Evolutionary conservation across 345 rosid genomes (phyloP).

Genomic region (Schrenkiella parvula): DNA sequence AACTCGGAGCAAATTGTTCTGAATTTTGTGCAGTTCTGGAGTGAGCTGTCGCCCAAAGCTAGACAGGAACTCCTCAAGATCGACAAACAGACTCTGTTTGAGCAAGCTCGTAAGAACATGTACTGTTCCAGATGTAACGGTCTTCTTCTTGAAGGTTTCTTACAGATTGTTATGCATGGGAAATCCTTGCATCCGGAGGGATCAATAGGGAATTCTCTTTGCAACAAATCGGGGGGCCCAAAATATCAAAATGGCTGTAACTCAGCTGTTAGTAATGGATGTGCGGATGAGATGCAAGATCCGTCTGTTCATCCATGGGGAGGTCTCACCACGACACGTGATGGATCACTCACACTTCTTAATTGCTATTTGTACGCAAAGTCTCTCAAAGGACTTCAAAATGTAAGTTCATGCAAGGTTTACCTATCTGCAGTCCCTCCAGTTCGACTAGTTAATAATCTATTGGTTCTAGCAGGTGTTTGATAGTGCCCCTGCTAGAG

Average conservation of each 20-base stretch:
- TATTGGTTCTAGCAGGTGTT: constrained; percentile 64
- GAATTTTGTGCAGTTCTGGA: constrained; percentile 66
- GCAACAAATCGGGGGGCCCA: constrained; percentile 35
- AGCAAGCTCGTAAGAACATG: constrained; percentile 96
- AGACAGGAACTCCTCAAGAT: constrained; percentile 74
- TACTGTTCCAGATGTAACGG: constrained; percentile 94
- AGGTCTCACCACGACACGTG: constrained; percentile 84
- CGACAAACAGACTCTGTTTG: constrained; percentile 84
- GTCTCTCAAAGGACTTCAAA: constrained; percentile 75
- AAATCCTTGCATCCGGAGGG: constrained; percentile 77
- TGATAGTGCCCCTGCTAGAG: constrained; percentile 91
- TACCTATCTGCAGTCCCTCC: not conserved
- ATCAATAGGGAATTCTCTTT: constrained; percentile 37
- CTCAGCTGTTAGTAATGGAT: constrained; percentile 38
- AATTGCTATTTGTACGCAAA: constrained; percentile 79
- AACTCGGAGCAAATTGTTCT: not conserved
- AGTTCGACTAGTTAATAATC: constrained; percentile 37
- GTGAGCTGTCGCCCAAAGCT: constrained; percentile 55
- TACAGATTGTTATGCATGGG: constrained; percentile 86
- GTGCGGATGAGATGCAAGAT: constrained; percentile 70
- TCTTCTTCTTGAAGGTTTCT: constrained; percentile 76
- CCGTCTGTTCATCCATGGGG: constrained; percentile 98
- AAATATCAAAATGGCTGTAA: constrained; percentile 44
- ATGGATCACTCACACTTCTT: constrained; percentile 74
- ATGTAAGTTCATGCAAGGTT: constrained; percentile 44